Evolutionary conservation across 805 yeast genomes (phyloP).

Genomic region (Teunomyces panamensis): DNA sequence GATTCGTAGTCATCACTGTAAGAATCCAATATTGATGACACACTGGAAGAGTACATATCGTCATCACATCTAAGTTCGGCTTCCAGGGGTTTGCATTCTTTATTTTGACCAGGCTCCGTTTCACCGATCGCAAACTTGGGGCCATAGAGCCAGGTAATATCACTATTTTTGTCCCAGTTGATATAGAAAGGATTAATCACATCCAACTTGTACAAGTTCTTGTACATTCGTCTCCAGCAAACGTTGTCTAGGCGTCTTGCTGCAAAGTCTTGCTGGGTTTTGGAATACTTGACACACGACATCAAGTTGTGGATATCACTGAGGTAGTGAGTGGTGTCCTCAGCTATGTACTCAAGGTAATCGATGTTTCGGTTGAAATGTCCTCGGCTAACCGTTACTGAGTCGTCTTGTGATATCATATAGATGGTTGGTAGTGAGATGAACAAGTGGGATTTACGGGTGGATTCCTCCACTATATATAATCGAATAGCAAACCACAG

Average conservation of each 20-base stretch:
- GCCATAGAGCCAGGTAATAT: constrained; percentile 54
- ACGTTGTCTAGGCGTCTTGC: constrained; percentile 24
- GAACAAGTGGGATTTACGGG: background rate
- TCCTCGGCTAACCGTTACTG: background rate
- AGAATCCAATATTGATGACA: constrained; percentile 5
- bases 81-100: background rate
- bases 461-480: constrained; percentile 2
- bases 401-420: constrained; percentile 5
- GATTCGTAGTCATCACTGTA: constrained; percentile 11
- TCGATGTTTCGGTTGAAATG: constrained; percentile 27
- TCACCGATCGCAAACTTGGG: constrained; percentile 29
- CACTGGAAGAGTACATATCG: constrained; percentile 5
- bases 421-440: constrained; percentile 1
- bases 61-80: constrained; percentile 15
- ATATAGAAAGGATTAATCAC: constrained; percentile 42
- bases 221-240: constrained; percentile 40
- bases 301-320: constrained; percentile 17
- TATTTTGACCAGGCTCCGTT: background rate
- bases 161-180: constrained; percentile 55
- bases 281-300: constrained; percentile 11
- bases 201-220: constrained; percentile 24
- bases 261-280: constrained; percentile 3
- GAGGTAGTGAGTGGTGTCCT: constrained; percentile 5
- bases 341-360: constrained; percentile 18
- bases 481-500: background rate